Evolutionary conservation across 768 basidiomycete species (phyloP).

Genomic region (Mycena epipterygia): DNA sequence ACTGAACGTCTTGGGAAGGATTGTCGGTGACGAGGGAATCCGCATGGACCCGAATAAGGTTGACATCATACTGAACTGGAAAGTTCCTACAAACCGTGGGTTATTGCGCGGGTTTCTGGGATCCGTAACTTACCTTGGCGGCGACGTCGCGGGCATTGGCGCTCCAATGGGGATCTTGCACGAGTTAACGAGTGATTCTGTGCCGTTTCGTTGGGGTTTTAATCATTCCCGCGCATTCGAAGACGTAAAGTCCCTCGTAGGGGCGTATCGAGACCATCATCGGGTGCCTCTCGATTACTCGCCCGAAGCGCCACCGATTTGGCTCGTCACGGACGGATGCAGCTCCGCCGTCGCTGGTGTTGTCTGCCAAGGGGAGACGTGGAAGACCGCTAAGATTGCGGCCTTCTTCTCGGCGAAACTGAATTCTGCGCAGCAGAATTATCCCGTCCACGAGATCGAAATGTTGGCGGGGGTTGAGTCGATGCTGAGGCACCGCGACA

Average conservation of each 20-base stretch:
- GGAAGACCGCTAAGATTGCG: constrained; percentile 29
- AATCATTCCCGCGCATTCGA: constrained; percentile 28
- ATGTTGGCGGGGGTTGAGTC: constrained; percentile 28
- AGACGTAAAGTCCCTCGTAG: constrained; percentile 6
- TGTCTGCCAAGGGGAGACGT: constrained; percentile 36
- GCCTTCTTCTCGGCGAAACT: constrained; percentile 34
- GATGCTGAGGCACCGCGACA: constrained; percentile 20
- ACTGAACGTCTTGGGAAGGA: constrained; percentile 44
- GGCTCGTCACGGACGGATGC: constrained; percentile 42
- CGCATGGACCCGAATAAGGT: constrained; percentile 40
- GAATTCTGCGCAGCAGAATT: constrained; percentile 5
- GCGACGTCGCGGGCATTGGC: constrained; percentile 38
- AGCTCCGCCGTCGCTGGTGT: constrained; percentile 35
- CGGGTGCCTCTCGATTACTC: constrained; percentile 42
- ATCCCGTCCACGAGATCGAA: constrained; percentile 43
- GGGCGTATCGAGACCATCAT: constrained; percentile 34
- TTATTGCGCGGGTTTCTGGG: too few relatives aligned
- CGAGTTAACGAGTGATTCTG: constrained; percentile 6
- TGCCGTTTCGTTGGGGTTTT: constrained; percentile 17
- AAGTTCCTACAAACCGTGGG: too few relatives aligned
- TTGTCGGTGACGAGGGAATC: constrained; percentile 43
- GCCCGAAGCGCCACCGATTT: constrained; percentile 33
- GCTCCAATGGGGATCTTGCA: constrained; percentile 46
- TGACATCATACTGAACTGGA: constrained; percentile 22
- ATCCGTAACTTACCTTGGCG: constrained; percentile 46